Conservation (phyloP, 495 filamentous ascomycete genomes). For the Annulohypoxylon moriforme region DNA sequence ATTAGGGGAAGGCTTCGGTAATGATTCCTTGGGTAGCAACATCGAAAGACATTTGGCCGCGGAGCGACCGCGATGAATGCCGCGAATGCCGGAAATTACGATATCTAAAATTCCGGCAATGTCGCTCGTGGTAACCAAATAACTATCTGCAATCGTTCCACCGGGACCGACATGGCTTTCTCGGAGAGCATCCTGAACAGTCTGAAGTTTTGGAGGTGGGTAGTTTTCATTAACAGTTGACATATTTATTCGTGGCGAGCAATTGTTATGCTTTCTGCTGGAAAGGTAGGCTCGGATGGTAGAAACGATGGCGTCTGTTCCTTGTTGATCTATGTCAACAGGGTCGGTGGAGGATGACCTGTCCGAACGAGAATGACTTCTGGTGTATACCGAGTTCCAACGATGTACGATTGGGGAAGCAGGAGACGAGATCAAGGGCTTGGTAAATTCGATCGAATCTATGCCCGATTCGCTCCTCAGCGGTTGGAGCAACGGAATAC, state of each 20-base stretch:
- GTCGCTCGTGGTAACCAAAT: constrained; percentile 38
- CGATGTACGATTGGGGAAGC: constrained; percentile 11
- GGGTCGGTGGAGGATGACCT: constrained; percentile 3
- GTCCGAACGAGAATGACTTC: constrained; percentile 12
- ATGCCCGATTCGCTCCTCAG: constrained; percentile 1
- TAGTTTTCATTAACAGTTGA: constrained; percentile 14
- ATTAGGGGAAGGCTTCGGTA: constrained; percentile 29
- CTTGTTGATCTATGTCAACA: constrained; percentile 25
- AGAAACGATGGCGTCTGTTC: constrained; percentile 32
- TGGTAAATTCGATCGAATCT: background rate
- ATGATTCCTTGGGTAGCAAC: constrained; percentile 32
- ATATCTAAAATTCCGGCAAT: constrained; percentile 45
- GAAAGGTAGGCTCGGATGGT: constrained; percentile 42
- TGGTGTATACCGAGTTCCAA: constrained; percentile 5
- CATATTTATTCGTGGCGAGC: background rate
- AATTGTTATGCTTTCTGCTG: constrained; percentile 25
- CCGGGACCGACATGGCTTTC: background rate
- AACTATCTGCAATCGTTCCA: constrained; percentile 24
- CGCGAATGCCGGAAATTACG: constrained; percentile 31
- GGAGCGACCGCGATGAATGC: constrained; percentile 13
- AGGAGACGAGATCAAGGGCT: constrained; percentile 11
- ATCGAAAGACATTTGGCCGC: constrained; percentile 32
- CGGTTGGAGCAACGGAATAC: constrained; percentile 29
- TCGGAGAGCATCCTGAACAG: background rate
- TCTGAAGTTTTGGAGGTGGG: background rate